Evolutionary conservation across 306 rosid species (phyloP), one percentile per base, ranked within the genome.

Genomic region (Delonix regia): DNA sequence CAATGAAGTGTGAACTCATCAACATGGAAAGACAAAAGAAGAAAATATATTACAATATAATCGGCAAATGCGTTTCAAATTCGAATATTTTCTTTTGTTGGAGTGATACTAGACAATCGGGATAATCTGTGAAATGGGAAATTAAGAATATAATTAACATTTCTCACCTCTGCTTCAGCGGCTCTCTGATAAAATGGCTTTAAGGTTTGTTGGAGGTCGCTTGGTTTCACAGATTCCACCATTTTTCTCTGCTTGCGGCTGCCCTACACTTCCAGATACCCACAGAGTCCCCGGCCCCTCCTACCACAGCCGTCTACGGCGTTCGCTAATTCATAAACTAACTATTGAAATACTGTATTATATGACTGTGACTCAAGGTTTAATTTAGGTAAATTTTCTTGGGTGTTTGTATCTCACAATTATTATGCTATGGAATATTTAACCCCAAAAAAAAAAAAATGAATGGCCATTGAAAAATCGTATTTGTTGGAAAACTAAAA

Each of bases 171-270:
- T 16, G 96, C 92, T 87, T 94, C 87, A 9, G 90, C 82, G 30
- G 96, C 92, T 84, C 97, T 86, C 77, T 81, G 90, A 74, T 69
- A 78, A 75, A 94, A 91, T 55, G 98, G 97, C 80, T 83, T 87
- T 82, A 94, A 74, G 51, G 77, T 71, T 42, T 83, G 53, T 57
- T 83, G 79, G 28, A 86, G 64, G 39, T 79, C 80, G 80, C 41
- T 75, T 6, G 39, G 57, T 56, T 72, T 76, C 69, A 76, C 70
- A 33, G 89, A 74, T 57, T 86, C 94, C 70, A 76, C 97, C 98
- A 91, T 86, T 66, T 28, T 80, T 62, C 27, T 11, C 7, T 14
- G 4, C 49, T 12, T 4, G 47, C 15, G 36, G 22, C 24, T 30
- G 25, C 75, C 59, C 68, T 42, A 67, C 5, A 39, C 36, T 64